A percentile compares a stretch with the other conserved stretches of the same genome.
phyloP scores from a whole-genome alignment of 2,329 filamentous ascomycete genomes.

The Calonectria henricotiae region DNA sequence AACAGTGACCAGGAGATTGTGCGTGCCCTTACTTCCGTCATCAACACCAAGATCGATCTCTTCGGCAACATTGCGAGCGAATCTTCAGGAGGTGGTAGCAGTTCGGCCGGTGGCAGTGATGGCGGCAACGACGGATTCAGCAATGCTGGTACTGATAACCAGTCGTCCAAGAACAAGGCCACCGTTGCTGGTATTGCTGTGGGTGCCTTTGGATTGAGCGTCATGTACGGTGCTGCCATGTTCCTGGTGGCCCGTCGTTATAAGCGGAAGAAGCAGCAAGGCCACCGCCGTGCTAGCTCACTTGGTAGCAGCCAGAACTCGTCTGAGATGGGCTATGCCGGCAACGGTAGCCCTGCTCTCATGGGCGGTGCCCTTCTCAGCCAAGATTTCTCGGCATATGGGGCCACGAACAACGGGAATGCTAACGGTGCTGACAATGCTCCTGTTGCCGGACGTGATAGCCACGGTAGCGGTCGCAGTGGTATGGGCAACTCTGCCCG shows the following conservation, averaged over 20 bases:
- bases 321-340: conserved; percentile 70
- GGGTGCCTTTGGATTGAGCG: conserved; percentile 83
- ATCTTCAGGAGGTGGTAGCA: conserved; percentile 48
- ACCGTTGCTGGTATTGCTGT: conserved; percentile 81
- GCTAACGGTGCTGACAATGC: conserved; percentile 46
- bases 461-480: conserved; percentile 77
- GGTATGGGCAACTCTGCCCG: conserved; percentile 70
- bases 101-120: conserved; percentile 57
- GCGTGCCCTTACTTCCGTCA: conserved; percentile 81
- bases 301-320: conserved; percentile 68
- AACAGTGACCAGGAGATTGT: conserved; percentile 78
- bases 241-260: conserved; percentile 93
- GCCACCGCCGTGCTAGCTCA: conserved; percentile 85
- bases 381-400: conserved; percentile 72
- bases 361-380: conserved; percentile 80
- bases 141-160: conserved; percentile 63
- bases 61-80: conserved; percentile 59
- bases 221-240: conserved; percentile 94
- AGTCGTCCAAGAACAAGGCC: conserved; percentile 73
- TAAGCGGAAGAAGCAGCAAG: conserved; percentile 85
- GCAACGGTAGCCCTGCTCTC: conserved; percentile 70
- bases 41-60: conserved; percentile 82
- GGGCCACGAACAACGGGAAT: conserved; percentile 57
- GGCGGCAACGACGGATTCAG: conserved; percentile 63
- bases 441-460: conserved; percentile 66